Conservation (phyloP, 371 early-diverging fungal species). For the Mortierella sp. region DNA sequence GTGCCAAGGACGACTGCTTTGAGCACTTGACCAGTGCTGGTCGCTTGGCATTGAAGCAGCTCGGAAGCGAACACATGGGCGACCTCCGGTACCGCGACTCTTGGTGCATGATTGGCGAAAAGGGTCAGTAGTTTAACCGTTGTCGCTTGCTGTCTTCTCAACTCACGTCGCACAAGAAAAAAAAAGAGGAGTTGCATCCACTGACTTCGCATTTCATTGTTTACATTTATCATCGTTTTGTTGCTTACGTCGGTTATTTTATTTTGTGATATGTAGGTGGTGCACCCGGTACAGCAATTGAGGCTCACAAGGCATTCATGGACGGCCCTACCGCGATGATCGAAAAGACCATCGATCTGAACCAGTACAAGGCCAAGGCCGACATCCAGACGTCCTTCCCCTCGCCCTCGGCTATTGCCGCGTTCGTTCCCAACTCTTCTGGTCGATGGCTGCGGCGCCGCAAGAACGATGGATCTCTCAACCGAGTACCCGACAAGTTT, state of each 20-base stretch:
- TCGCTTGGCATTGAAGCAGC: conserved; percentile 63
- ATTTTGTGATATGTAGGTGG: conserved; percentile 22
- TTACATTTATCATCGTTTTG: not conserved
- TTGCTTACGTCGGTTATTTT: too few relatives aligned
- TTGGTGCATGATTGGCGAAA: conserved; percentile 85
- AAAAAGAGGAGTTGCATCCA: not conserved
- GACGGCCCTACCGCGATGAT: conserved; percentile 68
- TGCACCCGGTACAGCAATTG: conserved; percentile 38
- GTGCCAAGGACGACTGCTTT: conserved; percentile 79
- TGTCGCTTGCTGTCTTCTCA: not conserved
- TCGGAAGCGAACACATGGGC: conserved; percentile 74
- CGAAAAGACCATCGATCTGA: conserved; percentile 59
- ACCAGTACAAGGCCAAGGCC: conserved; percentile 34
- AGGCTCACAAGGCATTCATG: conserved; percentile 60
- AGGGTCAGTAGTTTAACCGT: conserved; percentile 54
- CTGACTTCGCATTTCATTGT: not conserved
- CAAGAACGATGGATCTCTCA: conserved; percentile 89
- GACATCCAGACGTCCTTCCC: conserved; percentile 53
- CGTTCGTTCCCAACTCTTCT: conserved; percentile 71
- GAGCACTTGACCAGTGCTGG: conserved; percentile 77
- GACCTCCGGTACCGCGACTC: conserved; percentile 81
- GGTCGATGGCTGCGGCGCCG: conserved; percentile 86
- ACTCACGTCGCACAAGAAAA: not conserved
- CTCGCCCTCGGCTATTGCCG: conserved; percentile 57
- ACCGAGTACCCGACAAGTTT: conserved; percentile 84